Conservation (phyloP, 2,329 filamentous ascomycete genomes). For the Cordyceps pruinosa region DNA sequence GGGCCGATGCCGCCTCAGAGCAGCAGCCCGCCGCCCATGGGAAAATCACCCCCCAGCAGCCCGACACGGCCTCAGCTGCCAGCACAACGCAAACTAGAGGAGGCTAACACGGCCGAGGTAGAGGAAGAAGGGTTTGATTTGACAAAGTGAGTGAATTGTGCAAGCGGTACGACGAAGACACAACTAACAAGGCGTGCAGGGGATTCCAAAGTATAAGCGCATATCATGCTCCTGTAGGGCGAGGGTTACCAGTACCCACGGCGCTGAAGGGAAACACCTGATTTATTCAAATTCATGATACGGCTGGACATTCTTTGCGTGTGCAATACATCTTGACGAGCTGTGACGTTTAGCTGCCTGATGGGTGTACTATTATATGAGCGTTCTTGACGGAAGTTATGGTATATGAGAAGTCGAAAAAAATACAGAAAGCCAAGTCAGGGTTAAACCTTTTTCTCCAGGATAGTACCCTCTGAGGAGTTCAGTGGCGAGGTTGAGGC, state of each 20-base stretch:
- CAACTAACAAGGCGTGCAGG: constrained; percentile 29
- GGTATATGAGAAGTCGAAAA: too few species aligned
- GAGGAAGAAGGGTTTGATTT: constrained; percentile 50
- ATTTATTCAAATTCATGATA: constrained; percentile 6
- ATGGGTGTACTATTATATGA: too few species aligned
- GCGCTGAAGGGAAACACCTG: constrained; percentile 31
- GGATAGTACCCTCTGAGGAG: too few species aligned
- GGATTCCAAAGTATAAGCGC: constrained; percentile 60
- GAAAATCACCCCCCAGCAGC: constrained; percentile 47
- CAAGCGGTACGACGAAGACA: background rate
- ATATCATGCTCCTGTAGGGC: constrained; percentile 50
- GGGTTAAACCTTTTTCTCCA: too few species aligned
- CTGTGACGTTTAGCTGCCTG: too few species aligned
- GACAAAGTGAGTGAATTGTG: constrained; percentile 43
- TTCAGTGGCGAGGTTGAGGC: too few species aligned
- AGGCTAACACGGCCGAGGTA: constrained; percentile 20
- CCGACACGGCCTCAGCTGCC: constrained; percentile 38
- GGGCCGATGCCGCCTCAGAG: constrained; percentile 40
- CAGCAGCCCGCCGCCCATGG: constrained; percentile 48
- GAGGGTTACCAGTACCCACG: constrained; percentile 37
- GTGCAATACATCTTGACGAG: too few species aligned
- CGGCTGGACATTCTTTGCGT: too few species aligned
- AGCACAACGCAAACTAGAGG: constrained; percentile 20
- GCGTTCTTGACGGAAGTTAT: too few species aligned
- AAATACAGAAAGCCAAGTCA: too few species aligned